Base-by-base conservation (phyloP, 495 filamentous ascomycete genomes). In the Penicillium antarcticum region DNA sequence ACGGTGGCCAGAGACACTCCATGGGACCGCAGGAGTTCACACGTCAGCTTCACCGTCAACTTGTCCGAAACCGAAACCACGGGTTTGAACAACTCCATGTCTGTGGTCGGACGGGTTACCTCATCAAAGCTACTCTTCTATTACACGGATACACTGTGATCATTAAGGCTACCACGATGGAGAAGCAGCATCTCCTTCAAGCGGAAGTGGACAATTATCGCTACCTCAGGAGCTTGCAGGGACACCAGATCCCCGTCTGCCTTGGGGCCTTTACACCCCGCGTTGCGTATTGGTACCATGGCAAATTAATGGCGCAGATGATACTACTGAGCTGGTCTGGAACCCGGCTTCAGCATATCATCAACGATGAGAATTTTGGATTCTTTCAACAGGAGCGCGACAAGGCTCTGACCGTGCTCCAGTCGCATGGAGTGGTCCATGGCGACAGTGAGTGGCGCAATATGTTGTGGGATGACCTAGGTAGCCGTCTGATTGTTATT, bases 71-170 rank as follows among this genome's bases (percentile, higher is more conserved):
- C 52, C 55, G 55, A 52, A 17, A 61, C 26, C 12, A 34, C 26
- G 53, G 65, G 8, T 65, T 68, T 46, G 50, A 60, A 51, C 51
- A 53, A 17, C 44, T 68, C n/a, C 53, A 68, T 29, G 31, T 68
- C 39, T 39, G 54, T 56, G 53, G 62, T 46, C 55, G 51, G 45
- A 68, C 55, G 13, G 60, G 62, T 13, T 68, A 61, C 40, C 59
- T 68, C 14, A 35, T 68, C 10, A 68, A 66, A 51, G 62, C 62
- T 11, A 63, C 58, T 12, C 56, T 68, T 19, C 39, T 63, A 17
- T 60, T 51, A 19, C 58, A 53, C 38, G 55, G 65, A 36, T 68
- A 68, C 21, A 66, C 62, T 21, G 47, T 66, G 40, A 35, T 66
- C 1, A 62, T 66, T 24, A 68, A 65, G 44, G 60, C 62, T 31